Percentiles rank a stretch among this genome's conserved stretches.
phyloP scores from a whole-genome alignment of 2,329 filamentous ascomycete species.

The Trichoderma polysporum region DNA sequence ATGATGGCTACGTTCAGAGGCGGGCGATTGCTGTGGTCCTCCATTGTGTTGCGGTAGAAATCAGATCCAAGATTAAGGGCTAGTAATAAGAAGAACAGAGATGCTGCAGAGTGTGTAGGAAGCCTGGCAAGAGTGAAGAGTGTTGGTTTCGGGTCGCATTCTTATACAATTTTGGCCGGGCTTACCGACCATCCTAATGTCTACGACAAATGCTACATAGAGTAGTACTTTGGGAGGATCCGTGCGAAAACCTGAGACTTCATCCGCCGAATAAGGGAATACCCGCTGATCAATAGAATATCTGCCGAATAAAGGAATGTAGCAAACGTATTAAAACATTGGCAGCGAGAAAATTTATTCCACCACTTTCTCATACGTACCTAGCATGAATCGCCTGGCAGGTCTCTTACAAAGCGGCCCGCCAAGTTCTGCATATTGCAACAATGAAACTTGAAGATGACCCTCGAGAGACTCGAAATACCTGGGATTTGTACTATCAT shows the following conservation, averaged over 20 bases:
- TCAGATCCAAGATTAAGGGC: not conserved
- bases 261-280: not conserved
- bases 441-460: no score
- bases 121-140: not conserved
- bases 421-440: not conserved
- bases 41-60: not conserved
- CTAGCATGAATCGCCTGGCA: not conserved
- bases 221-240: not conserved
- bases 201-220: not conserved
- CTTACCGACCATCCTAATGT: not conserved
- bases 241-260: no score
- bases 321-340: not conserved
- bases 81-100: not conserved
- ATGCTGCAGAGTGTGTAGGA: not conserved
- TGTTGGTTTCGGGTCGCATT: not conserved
- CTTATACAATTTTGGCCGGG: not conserved
- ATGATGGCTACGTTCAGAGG: slow-evolving; percentile 45
- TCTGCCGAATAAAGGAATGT: not conserved
- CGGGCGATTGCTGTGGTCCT: not conserved
- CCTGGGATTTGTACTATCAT: no score
- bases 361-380: not conserved
- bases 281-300: no score
- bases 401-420: not conserved
- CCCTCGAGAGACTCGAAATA: no score
- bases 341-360: not conserved